Conservation (phyloP, 345 rosid genomes). For the Angophora floribunda region DNA sequence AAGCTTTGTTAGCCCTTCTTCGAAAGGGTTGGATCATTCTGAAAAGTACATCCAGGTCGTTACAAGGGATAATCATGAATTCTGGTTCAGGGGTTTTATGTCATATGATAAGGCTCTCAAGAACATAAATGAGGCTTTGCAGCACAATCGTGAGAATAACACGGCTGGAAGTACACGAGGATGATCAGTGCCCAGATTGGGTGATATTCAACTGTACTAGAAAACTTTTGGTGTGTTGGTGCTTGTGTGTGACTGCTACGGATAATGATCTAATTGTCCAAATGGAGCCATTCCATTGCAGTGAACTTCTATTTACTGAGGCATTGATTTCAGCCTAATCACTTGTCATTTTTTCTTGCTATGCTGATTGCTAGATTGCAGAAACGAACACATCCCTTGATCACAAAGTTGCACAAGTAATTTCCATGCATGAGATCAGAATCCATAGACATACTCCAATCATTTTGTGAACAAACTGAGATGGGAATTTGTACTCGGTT, state of each 20-base stretch:
- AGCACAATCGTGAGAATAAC: constrained; percentile 1
- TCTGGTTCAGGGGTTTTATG: constrained; percentile 81
- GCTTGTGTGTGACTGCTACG: neutral
- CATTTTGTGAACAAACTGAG: neutral
- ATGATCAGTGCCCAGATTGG: neutral
- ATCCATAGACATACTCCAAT: neutral
- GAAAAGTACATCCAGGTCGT: constrained; percentile 53
- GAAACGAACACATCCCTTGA: neutral
- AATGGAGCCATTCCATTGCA: neutral
- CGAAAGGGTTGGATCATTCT: constrained; percentile 42
- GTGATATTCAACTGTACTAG: neutral
- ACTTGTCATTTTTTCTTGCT: no score
- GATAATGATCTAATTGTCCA: neutral
- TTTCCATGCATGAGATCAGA: neutral
- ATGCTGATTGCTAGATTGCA: neutral
- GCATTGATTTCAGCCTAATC: no score
- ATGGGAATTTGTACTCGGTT: neutral
- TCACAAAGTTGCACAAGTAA: neutral
- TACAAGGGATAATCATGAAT: constrained; percentile 56
- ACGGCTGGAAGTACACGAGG: neutral
- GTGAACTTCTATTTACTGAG: neutral
- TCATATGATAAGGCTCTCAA: constrained; percentile 67
- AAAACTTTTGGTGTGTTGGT: neutral
- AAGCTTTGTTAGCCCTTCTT: constrained; percentile 36
- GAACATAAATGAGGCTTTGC: constrained; percentile 35